phyloP scores from a whole-genome alignment of 2,329 filamentous ascomycete genomes.

The Acrocalymma vagum region DNA sequence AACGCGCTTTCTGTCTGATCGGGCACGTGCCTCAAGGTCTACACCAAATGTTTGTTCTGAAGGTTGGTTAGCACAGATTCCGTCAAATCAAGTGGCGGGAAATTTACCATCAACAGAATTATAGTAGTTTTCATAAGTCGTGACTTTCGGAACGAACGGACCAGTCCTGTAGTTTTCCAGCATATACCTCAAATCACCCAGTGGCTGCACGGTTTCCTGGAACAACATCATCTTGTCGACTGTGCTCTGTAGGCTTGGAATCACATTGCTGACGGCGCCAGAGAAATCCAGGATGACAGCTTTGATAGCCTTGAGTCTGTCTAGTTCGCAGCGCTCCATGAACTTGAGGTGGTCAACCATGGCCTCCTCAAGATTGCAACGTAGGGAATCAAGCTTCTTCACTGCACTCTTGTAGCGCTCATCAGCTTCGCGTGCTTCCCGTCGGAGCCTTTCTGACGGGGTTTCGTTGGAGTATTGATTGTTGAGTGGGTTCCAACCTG shows the following conservation, averaged over 20 bases:
- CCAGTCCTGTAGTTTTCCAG: slow-evolving; percentile 97
- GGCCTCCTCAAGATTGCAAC: slow-evolving; percentile 94
- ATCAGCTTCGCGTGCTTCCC: slow-evolving; percentile 89
- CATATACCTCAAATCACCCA: slow-evolving; percentile 88
- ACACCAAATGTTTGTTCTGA: slow-evolving; percentile 95
- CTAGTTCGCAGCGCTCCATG: slow-evolving; percentile 95
- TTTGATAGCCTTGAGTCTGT: slow-evolving; percentile 97
- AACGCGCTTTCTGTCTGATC: slow-evolving; percentile 94
- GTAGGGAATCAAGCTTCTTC: slow-evolving; percentile 84
- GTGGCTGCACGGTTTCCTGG: slow-evolving; percentile 96
- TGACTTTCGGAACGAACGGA: slow-evolving; percentile 87
- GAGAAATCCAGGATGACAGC: slow-evolving; percentile 98
- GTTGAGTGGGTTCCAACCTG: slow-evolving; percentile 92
- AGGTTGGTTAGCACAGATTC: slow-evolving; percentile 20
- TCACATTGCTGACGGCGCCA: slow-evolving; percentile 96
- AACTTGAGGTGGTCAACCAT: slow-evolving; percentile 94
- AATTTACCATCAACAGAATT: slow-evolving; percentile 82
- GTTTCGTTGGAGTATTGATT: slow-evolving; percentile 94
- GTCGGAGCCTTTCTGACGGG: slow-evolving; percentile 81
- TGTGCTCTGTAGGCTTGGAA: slow-evolving; percentile 92
- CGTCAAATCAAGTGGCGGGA: background rate
- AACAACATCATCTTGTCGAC: slow-evolving; percentile 99
- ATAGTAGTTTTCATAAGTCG: slow-evolving; percentile 98
- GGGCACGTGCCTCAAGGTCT: slow-evolving; percentile 92
- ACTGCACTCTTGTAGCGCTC: slow-evolving; percentile 92